These are phyloP conservation scores for Naganishia antarctica DNA, from an alignment of 768 basidiomycete genomes.

Conservation along the genomic window DNA sequence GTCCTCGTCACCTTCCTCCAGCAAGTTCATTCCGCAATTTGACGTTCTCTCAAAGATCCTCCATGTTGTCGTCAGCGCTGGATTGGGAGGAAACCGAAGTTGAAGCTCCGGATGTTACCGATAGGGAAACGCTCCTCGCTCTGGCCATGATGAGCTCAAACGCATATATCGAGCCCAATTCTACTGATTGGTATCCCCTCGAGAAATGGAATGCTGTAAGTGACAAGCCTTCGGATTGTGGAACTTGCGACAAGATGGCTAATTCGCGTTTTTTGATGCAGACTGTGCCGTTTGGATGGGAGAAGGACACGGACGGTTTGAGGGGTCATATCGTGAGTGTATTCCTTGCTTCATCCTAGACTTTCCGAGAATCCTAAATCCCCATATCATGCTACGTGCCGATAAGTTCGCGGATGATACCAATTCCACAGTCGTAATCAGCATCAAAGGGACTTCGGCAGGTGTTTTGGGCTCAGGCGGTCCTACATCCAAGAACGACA, in stretches of 20 bases:
- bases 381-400: not conserved
- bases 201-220: slow-evolving; percentile 62
- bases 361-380: slow-evolving; percentile 46
- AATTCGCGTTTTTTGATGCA: slow-evolving; percentile 39
- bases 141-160: slow-evolving; percentile 88
- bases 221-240: not conserved
- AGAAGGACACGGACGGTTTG: slow-evolving; percentile 79
- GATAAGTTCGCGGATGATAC: slow-evolving; percentile 45
- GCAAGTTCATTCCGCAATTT: not conserved
- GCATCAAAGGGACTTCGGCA: slow-evolving; percentile 90
- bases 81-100: slow-evolving; percentile 66
- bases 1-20: not conserved
- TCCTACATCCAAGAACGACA: slow-evolving; percentile 79
- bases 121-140: slow-evolving; percentile 65
- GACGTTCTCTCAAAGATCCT: not conserved
- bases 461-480: slow-evolving; percentile 68
- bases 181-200: slow-evolving; percentile 64
- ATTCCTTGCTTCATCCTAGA: slow-evolving; percentile 54
- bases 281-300: slow-evolving; percentile 81
- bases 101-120: slow-evolving; percentile 64
- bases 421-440: slow-evolving; percentile 78
- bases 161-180: slow-evolving; percentile 63
- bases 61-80: not conserved
- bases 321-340: slow-evolving; percentile 81
- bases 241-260: not conserved